phyloP scores from a whole-genome alignment of 306 rosid species.

The Argentina anserina region DNA sequence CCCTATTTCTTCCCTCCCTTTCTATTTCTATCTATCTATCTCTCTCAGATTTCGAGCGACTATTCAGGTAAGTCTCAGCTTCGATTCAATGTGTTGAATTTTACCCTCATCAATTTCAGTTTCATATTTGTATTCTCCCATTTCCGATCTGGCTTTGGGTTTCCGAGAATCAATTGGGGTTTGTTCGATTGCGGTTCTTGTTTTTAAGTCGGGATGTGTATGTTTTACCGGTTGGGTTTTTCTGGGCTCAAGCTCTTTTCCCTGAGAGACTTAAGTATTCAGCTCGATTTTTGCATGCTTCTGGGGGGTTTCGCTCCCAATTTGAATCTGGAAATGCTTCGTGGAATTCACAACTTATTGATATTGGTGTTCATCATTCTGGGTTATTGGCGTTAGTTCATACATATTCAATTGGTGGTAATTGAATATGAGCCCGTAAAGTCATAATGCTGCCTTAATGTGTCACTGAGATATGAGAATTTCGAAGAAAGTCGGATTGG shows the following conservation, averaged over 20 bases:
- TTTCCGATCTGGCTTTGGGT: slow-evolving; percentile 3
- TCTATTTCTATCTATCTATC: neutral
- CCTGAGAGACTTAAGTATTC: neutral
- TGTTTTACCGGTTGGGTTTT: slow-evolving; percentile 2
- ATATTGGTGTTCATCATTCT: neutral
- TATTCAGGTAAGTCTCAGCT: slow-evolving; percentile 12
- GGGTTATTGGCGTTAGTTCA: neutral
- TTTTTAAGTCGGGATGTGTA: neutral
- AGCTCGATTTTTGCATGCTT: neutral
- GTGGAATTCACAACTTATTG: neutral
- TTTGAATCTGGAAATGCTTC: neutral
- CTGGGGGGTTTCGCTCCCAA: slow-evolving; percentile 2
- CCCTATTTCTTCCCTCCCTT: slow-evolving; percentile 18
- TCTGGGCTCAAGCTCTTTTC: neutral
- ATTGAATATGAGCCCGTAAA: too few relatives aligned
- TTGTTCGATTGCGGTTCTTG: neutral
- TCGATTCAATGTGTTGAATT: neutral
- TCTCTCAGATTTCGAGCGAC: neutral
- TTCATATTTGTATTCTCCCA: neutral
- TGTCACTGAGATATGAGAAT: neutral
- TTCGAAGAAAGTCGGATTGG: neutral
- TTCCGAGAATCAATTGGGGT: neutral
- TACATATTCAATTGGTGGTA: too few relatives aligned
- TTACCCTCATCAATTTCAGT: neutral
- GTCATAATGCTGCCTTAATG: too few relatives aligned